Base-by-base conservation (phyloP, 352 stramenopile genomes). In the Phytophthora sp. region DNA sequence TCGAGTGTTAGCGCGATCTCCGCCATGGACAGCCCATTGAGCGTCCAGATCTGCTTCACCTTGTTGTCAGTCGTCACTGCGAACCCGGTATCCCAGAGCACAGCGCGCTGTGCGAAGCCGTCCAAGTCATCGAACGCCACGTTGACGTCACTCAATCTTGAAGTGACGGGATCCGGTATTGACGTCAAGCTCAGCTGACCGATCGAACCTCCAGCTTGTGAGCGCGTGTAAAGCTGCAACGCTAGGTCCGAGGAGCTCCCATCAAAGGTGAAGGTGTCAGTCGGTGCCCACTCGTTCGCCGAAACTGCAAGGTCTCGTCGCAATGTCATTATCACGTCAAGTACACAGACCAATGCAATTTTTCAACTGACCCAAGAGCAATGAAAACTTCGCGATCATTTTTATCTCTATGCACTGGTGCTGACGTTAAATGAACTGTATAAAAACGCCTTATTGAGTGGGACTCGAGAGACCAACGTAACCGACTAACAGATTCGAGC, bases 51-150 rank as follows among this genome's bases (percentile, higher is more conserved):
- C 59, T 75, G 56, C 30, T 68, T 63, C 13, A 39, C 35, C 16
- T 76, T 42, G 20, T 68, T 61, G n/a, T 38, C 51, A 0, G 38
- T 30, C 1, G 63, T 69, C 24, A 77, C 21, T 0, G 50, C 71
- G 53, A 81, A 90, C 0, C 80, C 82, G 3, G 57, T 71, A 38
- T 90, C 82, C 82, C 79, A 90, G 6, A 90, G 57, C 46, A 90
- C 56, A 3, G 78, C 80, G 8, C 76, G 79, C 41, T 90, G 82
- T 0, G 84, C 54, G 20, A 79, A 55, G 4, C 71, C 71, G 3
- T 67, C 47, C 26, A 82, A 56, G 13, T 69, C 55, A 2, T 57
- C 44, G 53, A 78, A 78, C 5, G 12, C 36, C 11, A 74, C 42
- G 6, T 51, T 53, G 11, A 58, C 36, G n/a, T 45, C 39, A 7